Evolutionary conservation across 192 early-diverging fungal genomes (phyloP), one percentile per base, ranked within the genome.

Genomic region (Podila epigama): DNA sequence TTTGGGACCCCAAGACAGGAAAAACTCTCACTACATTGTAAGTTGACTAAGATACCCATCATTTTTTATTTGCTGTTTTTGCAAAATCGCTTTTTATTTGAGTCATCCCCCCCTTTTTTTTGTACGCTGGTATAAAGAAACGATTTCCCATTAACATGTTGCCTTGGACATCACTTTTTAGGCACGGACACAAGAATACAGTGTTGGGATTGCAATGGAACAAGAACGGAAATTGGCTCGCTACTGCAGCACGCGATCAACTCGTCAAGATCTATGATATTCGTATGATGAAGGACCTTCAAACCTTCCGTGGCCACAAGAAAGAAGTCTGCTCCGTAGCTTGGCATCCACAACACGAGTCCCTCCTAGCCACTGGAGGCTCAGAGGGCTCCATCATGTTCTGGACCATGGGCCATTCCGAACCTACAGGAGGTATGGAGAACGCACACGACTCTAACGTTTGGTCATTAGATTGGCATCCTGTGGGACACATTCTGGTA

Each of bases 381-480:
- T 94, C 92, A 2, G 95, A 98, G 50, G 93, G 95, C 1, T 84
- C 88, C 9, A 88, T 96, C 20, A 86, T 88, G 79, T 93, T 89
- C 60, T 99, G 98, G 98, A 79, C 90, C 22, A 91, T 93, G 36
- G 96, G 94, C 81, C 89, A 85, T 66, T 79, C 59, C 42, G 51
- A 58, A 50, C 68, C 65, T 15, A 70, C 61, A 2, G 61, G 68
- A 75, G 28, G 58, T n/a, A 66, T 96, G 62, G 92, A 94, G 44
- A 88, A 84, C 15, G 96, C 95, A 0, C 95, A 98, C 67, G 92
- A 92, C 22, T 92, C 90, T 25, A 90, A 93, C 48, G 89, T 98
- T 32, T 99, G 97, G 94, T 91, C 96, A 11, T 69, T 99, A 16
- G 97, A 96, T 64, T 99, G 95, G 94, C 96, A 99, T 80, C 98